Base-by-base conservation (phyloP, 1,284 basidiomycete genomes). In the Takashimella tepidaria region DNA sequence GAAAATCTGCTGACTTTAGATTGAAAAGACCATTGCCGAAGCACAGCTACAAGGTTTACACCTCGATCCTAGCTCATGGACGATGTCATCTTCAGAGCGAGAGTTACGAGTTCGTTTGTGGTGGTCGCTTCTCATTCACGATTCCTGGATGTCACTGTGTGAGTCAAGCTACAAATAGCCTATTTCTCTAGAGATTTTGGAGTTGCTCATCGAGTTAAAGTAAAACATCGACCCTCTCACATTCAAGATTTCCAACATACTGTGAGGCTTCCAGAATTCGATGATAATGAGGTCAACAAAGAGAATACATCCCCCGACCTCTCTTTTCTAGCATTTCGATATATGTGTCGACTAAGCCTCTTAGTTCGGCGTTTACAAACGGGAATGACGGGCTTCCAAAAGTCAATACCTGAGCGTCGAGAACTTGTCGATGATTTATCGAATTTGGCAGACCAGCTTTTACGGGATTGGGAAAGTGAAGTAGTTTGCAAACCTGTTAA, bases 21-120 rank as follows among this genome's bases (percentile, higher is more conserved):
- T n/a, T n/a, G n/a, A n/a, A 6, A 27, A 65, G 64, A 61, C 64
- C 1, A 65, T 68, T 31, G 66, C 64, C 2, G 57, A 63, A 13
- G 66, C 66, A 8, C 66, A 68, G 41, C 55, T 68, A 1, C 60
- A 64, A 3, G 64, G 66, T 1, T 47, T 68, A 24, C 66, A 68
- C 26, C 55, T 68, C 16, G 50, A 58, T 41, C 60, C 64, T 2
- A 41, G 41, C 11, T 41, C 27, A 0, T 68, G 64, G 64, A 45
- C 60, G 4, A 55, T 68, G 5, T 61, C 66, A 4, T 19, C 43
- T 3, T 60, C 58, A 58, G 66, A 64, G 43, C 51, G 57, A 27
- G 54, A 56, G 5, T 53, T 67, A 3, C 54, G 67, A 0, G 52
- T 60, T 2, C 41, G 60, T 1, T 50, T 68, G 13, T 68, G 65